Evolutionary conservation across 2,329 filamentous ascomycete genomes (phyloP), one percentile per base, ranked within the genome.

Genomic region (Cordyceps cicadae): DNA sequence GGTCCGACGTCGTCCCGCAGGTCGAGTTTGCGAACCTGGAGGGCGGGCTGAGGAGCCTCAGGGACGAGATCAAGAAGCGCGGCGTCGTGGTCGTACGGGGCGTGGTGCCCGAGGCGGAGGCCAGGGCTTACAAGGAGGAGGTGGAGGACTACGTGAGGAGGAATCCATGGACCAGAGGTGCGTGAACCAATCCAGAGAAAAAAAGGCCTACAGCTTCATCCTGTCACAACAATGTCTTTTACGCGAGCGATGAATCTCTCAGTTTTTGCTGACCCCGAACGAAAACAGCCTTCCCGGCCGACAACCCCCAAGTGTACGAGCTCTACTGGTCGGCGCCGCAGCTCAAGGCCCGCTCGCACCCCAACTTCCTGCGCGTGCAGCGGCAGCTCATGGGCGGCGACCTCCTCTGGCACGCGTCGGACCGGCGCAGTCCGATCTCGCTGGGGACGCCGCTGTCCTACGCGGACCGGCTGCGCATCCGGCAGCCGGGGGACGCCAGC

Each of bases 271-370:
- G n/a, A n/a, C n/a, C n/a, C n/a, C n/a, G n/a, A n/a, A n/a, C n/a
- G n/a, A n/a, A n/a, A n/a, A n/a, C 45, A 81, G 87, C 84, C 2
- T 92, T 89, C 64, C 89, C 87, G 0, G 72, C 79, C 0, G 75
- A 87, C 51, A 79, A 86, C 48, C 87, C 87, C 0, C 85, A 88
- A 50, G 87, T 92, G 6, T 90, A 84, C 67, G 88, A 91, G 70
- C 75, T 92, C 1, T 92, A 91, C 73, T 91, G 88, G 88, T 87
- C 87, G 0, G 77, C 79, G 1, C 77, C 86, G 1, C 89, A 92
- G 69, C 75, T 88, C 49, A 79, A 81, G 64, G 88, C 87, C 3
- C 81, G 89, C n/a, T 74, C 80, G 0, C 86, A 92, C 68, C 81
- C 85, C 0, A 83, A 85, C 62, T 72, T 91, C 63, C 73, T 91